Conservation (phyloP, 2,329 filamentous ascomycete genomes). For the Colletotrichum sp. region DNA sequence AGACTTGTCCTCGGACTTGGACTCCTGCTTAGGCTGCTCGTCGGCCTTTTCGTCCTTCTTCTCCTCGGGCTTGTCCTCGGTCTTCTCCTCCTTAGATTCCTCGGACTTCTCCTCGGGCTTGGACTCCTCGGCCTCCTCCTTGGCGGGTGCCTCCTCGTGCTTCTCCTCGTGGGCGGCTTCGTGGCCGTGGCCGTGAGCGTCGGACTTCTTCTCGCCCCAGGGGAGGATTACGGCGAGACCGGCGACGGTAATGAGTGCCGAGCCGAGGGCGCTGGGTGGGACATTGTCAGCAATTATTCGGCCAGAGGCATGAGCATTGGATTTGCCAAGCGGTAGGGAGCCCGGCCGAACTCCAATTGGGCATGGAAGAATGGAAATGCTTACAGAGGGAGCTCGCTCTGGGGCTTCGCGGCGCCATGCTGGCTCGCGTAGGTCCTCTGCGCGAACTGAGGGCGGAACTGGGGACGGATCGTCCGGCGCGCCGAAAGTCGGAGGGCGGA, state of each 20-base stretch:
- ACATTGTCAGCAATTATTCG: not conserved
- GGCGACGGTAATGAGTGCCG: conserved; percentile 1
- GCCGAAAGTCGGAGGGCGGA: conserved; percentile 16
- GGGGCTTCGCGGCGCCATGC: conserved; percentile 13
- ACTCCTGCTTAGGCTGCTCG: conserved; percentile 22
- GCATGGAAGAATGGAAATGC: not conserved
- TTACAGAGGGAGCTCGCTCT: conserved; percentile 19
- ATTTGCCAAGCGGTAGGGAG: not conserved
- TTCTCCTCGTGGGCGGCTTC: conserved; percentile 1
- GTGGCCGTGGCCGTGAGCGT: conserved; percentile 8
- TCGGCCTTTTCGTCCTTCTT: conserved; percentile 21
- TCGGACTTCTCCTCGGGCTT: conserved; percentile 28
- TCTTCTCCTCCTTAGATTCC: conserved; percentile 10
- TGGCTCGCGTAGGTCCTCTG: conserved; percentile 21
- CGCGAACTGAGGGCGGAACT: conserved; percentile 9
- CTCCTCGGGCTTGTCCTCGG: conserved; percentile 17
- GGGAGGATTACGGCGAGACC: conserved; percentile 16
- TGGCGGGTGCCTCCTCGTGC: conserved; percentile 1
- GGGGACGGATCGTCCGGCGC: conserved; percentile 17
- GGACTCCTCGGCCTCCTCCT: conserved; percentile 29
- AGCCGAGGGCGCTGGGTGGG: conserved; percentile 2
- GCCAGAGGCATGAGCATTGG: not conserved
- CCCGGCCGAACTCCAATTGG: not conserved
- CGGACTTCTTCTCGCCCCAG: not conserved
- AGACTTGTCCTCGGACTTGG: conserved; percentile 18